Base-by-base conservation (phyloP, 2,329 filamentous ascomycete genomes). In the Didymella segeticola region DNA sequence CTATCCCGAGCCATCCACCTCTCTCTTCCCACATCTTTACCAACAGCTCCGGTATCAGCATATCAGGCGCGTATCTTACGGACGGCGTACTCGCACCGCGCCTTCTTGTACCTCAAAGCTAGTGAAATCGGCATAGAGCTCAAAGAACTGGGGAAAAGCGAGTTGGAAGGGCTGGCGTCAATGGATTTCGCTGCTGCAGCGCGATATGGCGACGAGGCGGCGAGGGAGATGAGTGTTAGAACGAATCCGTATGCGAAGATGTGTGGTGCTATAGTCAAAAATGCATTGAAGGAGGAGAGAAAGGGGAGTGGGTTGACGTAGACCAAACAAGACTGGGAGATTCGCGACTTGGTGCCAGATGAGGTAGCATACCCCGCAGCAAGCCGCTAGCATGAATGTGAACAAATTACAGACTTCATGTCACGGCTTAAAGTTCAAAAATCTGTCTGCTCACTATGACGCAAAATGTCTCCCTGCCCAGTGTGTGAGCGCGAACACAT, bases 21-120 rank as follows among this genome's bases (percentile, higher is more conserved):
- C 82, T 6, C 88, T 2, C 22, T 62, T 1, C 56, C 66, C 0
- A 63, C 74, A 1, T 65, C 74, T 1, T 80, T 77, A 0, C 70
- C 80, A 2, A 75, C 83, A 12, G 38, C 55, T 1, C 15, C 54
- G 17, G 43, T 49, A 3, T 53, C 49, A 12, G 80, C 85, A 6
- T 82, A 86, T 45, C 83, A 85, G 25, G 86, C 84, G 10, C 86
- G 83, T 52, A 87, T 89, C 0, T 75, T 93, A 8, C 85, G 87
- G 1, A 84, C 87, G 61, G 86, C 88, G 4, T 84, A 90, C 63
- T 91, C 89, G 0, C 89, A 93, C 70, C 82, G 88, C 42, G 89
- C 73, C 3, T 75, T 75, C 27, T 51, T 77, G n/a, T 71, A 77
- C 30, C 52, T 76, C 1, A 76, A 75, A 51, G 72, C 77, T 0